These are phyloP conservation scores for Penicillium bovifimosum DNA, from an alignment of 495 filamentous ascomycete genomes.

Conservation along the genomic window DNA sequence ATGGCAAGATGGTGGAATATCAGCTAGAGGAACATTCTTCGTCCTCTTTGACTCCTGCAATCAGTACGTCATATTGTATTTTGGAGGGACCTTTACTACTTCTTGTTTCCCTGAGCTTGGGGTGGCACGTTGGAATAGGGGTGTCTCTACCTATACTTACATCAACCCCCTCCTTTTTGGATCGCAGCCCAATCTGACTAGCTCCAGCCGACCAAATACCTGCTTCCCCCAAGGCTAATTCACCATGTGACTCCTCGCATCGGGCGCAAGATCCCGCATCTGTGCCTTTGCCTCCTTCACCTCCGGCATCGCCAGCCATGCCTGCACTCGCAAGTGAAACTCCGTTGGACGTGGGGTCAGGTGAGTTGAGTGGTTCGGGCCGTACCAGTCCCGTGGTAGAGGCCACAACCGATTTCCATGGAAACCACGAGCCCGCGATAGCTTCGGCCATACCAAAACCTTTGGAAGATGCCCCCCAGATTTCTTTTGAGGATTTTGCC, in stretches of 20 bases:
- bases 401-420: constrained; percentile 17
- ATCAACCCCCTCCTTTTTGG: not conserved
- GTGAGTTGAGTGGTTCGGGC: constrained; percentile 41
- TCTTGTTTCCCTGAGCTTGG: not conserved
- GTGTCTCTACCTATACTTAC: constrained; percentile 4
- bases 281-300: constrained; percentile 26
- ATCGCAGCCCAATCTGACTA: constrained; percentile 23
- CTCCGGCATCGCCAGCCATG: constrained; percentile 16
- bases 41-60: constrained; percentile 28
- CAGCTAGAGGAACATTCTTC: constrained; percentile 31
- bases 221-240: constrained; percentile 19
- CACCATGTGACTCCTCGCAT: constrained; percentile 29
- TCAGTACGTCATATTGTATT: constrained; percentile 28
- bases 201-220: constrained; percentile 27
- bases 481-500: constrained; percentile 44
- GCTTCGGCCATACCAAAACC: not conserved
- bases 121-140: constrained; percentile 5
- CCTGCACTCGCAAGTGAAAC: not conserved
- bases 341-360: constrained; percentile 20
- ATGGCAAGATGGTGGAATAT: constrained; percentile 38
- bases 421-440: constrained; percentile 12
- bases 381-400: constrained; percentile 31
- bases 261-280: constrained; percentile 19
- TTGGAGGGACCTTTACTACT: not conserved
- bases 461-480: constrained; percentile 18